Conservation (phyloP, 768 basidiomycete genomes). For the Clitopilus hobsonii region DNA sequence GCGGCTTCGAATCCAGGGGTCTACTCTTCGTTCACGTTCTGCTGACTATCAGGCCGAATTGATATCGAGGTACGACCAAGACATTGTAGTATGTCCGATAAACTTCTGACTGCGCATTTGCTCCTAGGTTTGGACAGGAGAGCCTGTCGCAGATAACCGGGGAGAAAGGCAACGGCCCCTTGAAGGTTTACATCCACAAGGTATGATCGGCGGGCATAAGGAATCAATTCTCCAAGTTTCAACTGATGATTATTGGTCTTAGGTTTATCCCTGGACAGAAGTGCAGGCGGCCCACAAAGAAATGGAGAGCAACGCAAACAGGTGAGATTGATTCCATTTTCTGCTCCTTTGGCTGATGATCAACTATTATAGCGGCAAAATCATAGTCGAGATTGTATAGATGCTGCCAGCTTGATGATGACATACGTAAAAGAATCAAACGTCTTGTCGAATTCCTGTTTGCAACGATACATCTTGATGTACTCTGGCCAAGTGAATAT, state of each 20-base stretch:
- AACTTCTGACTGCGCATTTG: background rate
- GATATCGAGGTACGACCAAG: slow-evolving; percentile 46
- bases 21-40: slow-evolving; percentile 75
- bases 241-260: slow-evolving; percentile 1
- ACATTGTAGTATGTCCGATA: too few species aligned
- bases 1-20: slow-evolving; percentile 83
- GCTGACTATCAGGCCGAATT: slow-evolving; percentile 75
- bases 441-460: too few species aligned
- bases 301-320: slow-evolving; percentile 70
- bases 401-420: background rate
- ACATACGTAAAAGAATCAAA: too few species aligned
- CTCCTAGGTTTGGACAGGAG: slow-evolving; percentile 46
- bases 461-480: too few species aligned
- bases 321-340: slow-evolving; percentile 17
- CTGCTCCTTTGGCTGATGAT: slow-evolving; percentile 1
- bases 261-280: slow-evolving; percentile 80
- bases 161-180: slow-evolving; percentile 46
- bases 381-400: slow-evolving; percentile 36
- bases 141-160: slow-evolving; percentile 58
- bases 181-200: slow-evolving; percentile 78
- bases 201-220: slow-evolving; percentile 34
- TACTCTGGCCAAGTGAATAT: too few species aligned
- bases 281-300: slow-evolving; percentile 79
- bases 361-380: slow-evolving; percentile 36
- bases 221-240: slow-evolving; percentile 4